Evolutionary conservation across 2,329 filamentous ascomycete species (phyloP).

Genomic region (Botrytis sinoallii): DNA sequence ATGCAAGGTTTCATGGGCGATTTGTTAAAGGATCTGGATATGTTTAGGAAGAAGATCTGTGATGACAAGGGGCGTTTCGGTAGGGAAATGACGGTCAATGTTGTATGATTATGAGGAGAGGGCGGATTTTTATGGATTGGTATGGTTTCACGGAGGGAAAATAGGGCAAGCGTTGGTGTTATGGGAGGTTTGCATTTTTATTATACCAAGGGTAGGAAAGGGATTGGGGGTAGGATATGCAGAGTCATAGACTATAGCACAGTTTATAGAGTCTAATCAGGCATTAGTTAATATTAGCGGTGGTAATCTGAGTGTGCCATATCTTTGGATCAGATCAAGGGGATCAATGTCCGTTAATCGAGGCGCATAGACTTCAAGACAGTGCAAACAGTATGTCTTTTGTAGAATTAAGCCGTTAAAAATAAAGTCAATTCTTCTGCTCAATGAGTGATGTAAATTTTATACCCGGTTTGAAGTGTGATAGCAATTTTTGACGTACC

Average conservation of each 20-base stretch:
- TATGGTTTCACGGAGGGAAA: background rate
- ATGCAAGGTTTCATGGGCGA: constrained; percentile 84
- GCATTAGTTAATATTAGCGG: background rate
- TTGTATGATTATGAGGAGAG: background rate
- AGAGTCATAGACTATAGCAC: background rate
- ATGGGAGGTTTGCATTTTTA: constrained; percentile 11
- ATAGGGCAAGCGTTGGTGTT: constrained; percentile 10
- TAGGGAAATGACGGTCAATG: background rate
- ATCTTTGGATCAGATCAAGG: background rate
- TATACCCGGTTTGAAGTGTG: background rate
- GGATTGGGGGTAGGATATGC: background rate
- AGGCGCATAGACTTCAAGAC: background rate
- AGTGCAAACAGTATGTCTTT: background rate
- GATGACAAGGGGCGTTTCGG: constrained; percentile 73
- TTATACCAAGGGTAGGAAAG: constrained; percentile 15
- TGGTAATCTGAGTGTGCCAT: background rate
- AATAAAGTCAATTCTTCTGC: background rate
- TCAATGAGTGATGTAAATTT: background rate
- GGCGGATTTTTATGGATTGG: background rate
- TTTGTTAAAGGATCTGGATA: constrained; percentile 72
- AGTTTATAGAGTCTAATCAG: background rate
- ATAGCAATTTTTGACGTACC: background rate
- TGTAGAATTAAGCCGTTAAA: background rate
- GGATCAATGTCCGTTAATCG: no score
- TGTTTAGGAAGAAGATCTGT: constrained; percentile 82